These are phyloP conservation scores for Talaromyces amestolkiae DNA, from an alignment of 2,329 filamentous ascomycete genomes.

Conservation along the genomic window DNA sequence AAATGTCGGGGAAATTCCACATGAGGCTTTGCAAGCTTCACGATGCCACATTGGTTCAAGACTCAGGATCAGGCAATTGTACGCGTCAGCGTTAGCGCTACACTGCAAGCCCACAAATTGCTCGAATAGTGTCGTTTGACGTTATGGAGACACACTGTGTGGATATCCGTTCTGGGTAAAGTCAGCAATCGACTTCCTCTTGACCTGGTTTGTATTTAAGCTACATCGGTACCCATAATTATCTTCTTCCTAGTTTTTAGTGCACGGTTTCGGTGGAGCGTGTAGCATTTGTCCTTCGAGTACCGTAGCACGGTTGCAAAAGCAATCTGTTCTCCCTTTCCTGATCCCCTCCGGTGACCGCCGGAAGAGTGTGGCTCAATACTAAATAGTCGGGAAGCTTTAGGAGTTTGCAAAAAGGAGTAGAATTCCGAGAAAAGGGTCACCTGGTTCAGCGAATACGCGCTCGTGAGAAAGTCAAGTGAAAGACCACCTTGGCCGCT, in stretches of 20 bases:
- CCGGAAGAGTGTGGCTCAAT: background rate
- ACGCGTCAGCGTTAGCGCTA: background rate
- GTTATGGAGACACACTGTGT: conserved; percentile 1
- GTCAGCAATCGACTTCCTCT: background rate
- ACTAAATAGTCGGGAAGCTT: background rate
- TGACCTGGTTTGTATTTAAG: background rate
- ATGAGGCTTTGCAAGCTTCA: conserved; percentile 3
- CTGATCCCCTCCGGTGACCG: background rate
- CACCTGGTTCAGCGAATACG: background rate
- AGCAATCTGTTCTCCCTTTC: background rate
- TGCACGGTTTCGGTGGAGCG: background rate
- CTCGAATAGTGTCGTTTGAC: background rate
- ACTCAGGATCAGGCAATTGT: background rate
- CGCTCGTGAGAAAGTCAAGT: background rate
- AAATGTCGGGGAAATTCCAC: background rate
- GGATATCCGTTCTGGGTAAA: conserved; percentile 1
- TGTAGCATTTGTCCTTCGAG: background rate
- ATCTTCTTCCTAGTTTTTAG: background rate
- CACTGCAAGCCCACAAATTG: background rate
- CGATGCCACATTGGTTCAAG: background rate
- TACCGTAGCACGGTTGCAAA: background rate
- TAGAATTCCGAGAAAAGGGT: conserved; percentile 1
- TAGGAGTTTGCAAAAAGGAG: background rate
- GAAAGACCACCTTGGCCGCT: background rate
- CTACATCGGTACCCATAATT: conserved; percentile 3